Evolutionary conservation across 306 rosid genomes (phyloP), one percentile per base, ranked within the genome.

Genomic region (Hippophae rhamnoides): DNA sequence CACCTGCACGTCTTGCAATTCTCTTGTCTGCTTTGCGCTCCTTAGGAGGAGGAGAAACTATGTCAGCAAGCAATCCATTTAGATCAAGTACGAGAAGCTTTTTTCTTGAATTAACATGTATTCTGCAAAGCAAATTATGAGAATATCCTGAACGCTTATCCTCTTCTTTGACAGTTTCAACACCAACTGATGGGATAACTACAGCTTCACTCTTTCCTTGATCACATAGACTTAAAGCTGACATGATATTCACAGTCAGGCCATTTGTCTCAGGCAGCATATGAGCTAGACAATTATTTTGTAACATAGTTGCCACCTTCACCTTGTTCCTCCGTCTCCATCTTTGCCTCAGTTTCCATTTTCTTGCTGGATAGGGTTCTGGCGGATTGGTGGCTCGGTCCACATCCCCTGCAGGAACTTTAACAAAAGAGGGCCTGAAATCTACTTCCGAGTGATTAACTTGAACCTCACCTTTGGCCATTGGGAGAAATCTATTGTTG

Each of bases 81-180:
- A 90, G 5, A 57, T 90, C 97, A 70, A 90, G 95, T 77, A 90
- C 59, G 23, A 90, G 80, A 76, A 90, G 96, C 61, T 78, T 87
- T 54, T 83, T 81, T 86, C 75, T 84, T 65, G 60, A 62, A 43
- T 25, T 18, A 42, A 43, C 9, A 2, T 70, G 71, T 41, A 51
- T 43, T 68, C 72, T 77, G 13, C 55, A 52, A 62, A 68, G 52
- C 49, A 89, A 72, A 62, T 65, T 60, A 65, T 43, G 57, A 55
- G 49, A 66, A 44, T 47, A 13, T 62, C 65, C 69, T 68, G 60
- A 31, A 45, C 23, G 26, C 9, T 48, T 47, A 47, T 41, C 51
- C 64, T 66, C 79, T 71, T 69, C 74, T 10, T 59, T 58, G 9
- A 57, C 23, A 58, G 48, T 50, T 55, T 57, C 58, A 52, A 42